Conservation (phyloP, 2,329 filamentous ascomycete genomes). For the Colletotrichum sp. region DNA sequence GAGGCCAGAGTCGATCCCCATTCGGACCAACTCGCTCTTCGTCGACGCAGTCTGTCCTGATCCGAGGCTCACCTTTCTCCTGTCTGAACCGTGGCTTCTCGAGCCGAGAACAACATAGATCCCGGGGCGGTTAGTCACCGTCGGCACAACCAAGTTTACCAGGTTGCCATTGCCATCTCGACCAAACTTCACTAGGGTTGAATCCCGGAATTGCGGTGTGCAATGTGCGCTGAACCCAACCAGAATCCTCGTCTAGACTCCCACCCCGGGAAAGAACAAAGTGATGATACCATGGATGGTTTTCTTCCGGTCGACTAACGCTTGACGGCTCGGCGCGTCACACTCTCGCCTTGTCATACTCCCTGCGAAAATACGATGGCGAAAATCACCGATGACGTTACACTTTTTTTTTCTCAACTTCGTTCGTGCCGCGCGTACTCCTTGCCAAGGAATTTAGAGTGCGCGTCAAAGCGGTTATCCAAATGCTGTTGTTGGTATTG, state of each 20-base stretch:
- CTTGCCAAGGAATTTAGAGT: background rate
- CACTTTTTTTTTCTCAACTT: background rate
- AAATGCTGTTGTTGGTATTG: background rate
- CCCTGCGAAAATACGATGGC: background rate
- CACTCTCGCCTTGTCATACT: background rate
- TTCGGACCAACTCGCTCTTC: background rate
- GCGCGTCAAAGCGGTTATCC: background rate
- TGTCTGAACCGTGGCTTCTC: background rate
- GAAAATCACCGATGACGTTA: background rate
- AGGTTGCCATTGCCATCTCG: background rate
- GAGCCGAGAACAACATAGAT: background rate
- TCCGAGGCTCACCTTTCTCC: background rate
- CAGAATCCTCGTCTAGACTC: background rate
- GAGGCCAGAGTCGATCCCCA: background rate
- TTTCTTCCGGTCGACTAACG: background rate
- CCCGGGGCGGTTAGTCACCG: background rate
- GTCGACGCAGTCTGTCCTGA: background rate
- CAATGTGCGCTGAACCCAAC: background rate
- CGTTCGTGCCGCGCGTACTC: background rate
- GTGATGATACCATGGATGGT: background rate
- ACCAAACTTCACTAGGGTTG: background rate
- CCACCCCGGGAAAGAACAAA: background rate
- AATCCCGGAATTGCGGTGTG: background rate
- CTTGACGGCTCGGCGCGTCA: background rate
- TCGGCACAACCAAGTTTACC: background rate